Evolutionary conservation across 306 rosid genomes (phyloP).

Genomic region (Begonia fuchsioides): DNA sequence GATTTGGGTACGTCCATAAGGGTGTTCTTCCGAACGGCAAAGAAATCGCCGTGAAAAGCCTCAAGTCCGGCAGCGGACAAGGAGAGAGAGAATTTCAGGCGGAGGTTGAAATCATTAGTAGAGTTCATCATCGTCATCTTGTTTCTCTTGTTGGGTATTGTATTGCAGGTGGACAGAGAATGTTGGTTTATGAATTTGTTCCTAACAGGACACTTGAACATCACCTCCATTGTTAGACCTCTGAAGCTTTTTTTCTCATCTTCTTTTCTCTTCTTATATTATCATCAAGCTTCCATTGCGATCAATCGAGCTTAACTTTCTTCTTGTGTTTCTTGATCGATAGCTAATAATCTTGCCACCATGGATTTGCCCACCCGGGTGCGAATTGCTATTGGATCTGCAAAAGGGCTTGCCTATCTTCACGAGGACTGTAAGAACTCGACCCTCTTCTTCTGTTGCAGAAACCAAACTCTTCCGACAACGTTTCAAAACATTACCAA

Average conservation of each 20-base stretch:
- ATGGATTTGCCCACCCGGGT: conserved; percentile 72
- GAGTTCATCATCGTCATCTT: conserved; percentile 80
- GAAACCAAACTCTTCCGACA: too few relatives aligned
- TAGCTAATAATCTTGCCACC: conserved; percentile 27
- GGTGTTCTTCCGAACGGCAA: conserved; percentile 72
- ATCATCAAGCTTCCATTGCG: too few relatives aligned
- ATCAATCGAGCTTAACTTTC: too few relatives aligned
- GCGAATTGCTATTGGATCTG: conserved; percentile 60
- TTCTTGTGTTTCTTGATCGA: too few relatives aligned
- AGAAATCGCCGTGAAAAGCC: conserved; percentile 69
- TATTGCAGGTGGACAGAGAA: conserved; percentile 55
- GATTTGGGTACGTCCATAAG: conserved; percentile 79
- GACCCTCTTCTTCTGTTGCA: not conserved
- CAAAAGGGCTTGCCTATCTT: conserved; percentile 86
- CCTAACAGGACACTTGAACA: conserved; percentile 8
- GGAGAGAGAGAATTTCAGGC: conserved; percentile 83
- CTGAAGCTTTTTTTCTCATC: not conserved
- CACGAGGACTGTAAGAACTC: conserved; percentile 73
- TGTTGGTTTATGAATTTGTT: conserved; percentile 46
- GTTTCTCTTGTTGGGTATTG: conserved; percentile 70
- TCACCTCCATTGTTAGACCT: conserved; percentile 7
- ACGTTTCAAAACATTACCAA: too few relatives aligned
- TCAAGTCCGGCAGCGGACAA: conserved; percentile 56
- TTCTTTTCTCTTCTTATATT: not conserved
- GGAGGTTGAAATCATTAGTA: conserved; percentile 72